Evolutionary conservation across 2,329 filamentous ascomycete genomes (phyloP).

Genomic region (Ceratocystis destructans): DNA sequence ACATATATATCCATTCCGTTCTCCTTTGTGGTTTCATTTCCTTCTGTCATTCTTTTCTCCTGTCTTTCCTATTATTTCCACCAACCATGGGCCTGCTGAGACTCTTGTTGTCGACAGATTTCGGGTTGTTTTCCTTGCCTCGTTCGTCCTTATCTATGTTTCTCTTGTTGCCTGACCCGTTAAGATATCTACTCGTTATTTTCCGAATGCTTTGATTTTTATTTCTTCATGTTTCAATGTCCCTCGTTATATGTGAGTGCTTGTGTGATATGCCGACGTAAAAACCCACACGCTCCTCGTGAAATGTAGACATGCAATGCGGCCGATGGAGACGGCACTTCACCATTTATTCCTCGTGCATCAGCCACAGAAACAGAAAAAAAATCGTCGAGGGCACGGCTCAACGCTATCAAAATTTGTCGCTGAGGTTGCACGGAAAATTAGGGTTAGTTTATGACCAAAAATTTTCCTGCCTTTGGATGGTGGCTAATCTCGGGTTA

Average conservation of each 20-base stretch:
- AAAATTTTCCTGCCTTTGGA: background rate
- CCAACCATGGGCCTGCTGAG: background rate
- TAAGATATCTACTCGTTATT: background rate
- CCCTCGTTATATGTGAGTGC: background rate
- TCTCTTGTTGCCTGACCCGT: background rate
- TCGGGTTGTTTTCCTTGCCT: too few species aligned
- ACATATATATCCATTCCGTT: slow-evolving; percentile 9
- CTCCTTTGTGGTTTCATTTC: background rate
- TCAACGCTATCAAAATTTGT: background rate
- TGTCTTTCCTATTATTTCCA: background rate
- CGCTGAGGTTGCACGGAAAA: background rate
- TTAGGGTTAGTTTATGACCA: slow-evolving; percentile 6
- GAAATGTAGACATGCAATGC: too few species aligned
- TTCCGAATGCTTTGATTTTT: background rate
- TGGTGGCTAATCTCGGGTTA: slow-evolving; percentile 13
- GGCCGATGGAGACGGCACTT: too few species aligned
- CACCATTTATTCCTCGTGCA: too few species aligned
- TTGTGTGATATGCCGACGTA: background rate
- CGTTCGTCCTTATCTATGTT: background rate
- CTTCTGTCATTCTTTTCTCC: background rate
- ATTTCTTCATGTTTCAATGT: background rate
- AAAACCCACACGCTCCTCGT: too few species aligned
- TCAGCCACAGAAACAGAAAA: too few species aligned
- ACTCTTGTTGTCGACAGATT: background rate
- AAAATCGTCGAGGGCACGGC: too few species aligned